Evolutionary conservation across 2,329 filamentous ascomycete genomes (phyloP).

Genomic region (Calonectria crousiana): DNA sequence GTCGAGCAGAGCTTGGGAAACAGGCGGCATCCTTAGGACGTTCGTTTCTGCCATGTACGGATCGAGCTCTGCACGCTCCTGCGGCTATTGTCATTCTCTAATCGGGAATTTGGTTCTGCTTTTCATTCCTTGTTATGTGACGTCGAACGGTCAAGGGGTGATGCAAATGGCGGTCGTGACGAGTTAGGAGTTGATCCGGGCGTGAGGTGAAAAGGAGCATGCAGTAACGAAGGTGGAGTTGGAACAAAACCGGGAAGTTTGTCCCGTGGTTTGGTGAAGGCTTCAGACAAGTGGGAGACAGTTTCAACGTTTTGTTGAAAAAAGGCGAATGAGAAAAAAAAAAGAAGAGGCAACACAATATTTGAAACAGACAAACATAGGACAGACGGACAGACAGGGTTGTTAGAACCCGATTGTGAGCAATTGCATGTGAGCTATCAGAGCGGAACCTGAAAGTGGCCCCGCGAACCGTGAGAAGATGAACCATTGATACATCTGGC

Average conservation of each 20-base stretch:
- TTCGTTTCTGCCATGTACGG: not conserved
- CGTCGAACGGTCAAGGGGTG: not conserved
- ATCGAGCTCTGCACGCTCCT: not conserved
- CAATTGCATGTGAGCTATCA: constrained; percentile 9
- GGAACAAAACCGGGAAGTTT: not conserved
- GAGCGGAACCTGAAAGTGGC: not conserved
- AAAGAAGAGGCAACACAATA: not conserved
- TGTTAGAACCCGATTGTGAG: constrained; percentile 17
- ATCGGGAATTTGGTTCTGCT: not conserved
- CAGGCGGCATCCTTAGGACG: no score
- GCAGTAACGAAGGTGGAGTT: not conserved
- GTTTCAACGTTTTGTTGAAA: not conserved
- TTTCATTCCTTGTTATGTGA: not conserved
- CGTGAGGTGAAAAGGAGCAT: not conserved
- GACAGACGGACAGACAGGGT: constrained; percentile 8
- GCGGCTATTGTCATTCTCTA: not conserved
- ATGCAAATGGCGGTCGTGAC: not conserved
- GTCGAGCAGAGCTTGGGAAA: not conserved
- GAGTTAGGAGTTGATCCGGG: not conserved
- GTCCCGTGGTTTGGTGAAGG: not conserved
- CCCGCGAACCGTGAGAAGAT: not conserved
- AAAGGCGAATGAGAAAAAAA: not conserved
- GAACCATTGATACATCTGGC: not conserved
- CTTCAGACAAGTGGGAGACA: not conserved
- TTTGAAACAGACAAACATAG: constrained; percentile 2